Conservation (phyloP, 305 asterid species). For the Solanum aculeatissimum region DNA sequence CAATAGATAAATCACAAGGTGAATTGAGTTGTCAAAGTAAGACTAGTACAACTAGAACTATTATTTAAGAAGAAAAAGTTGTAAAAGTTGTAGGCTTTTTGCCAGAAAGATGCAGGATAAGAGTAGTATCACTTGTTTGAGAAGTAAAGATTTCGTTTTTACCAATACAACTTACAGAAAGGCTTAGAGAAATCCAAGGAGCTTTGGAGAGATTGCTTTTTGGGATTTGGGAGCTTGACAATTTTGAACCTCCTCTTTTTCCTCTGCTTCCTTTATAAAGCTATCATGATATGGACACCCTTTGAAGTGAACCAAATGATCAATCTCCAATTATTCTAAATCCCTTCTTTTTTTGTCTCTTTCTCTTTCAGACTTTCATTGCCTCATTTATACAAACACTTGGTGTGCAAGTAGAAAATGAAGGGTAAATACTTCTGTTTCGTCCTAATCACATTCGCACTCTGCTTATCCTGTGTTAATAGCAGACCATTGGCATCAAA, state of each 20-base stretch:
- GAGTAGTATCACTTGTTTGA: conserved; percentile 46
- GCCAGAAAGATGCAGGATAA: conserved; percentile 1
- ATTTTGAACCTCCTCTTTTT: not conserved
- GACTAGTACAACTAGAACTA: not conserved
- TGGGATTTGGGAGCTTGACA: conserved; percentile 21
- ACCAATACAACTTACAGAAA: not conserved
- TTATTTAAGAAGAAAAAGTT: not conserved
- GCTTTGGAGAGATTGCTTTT: conserved; percentile 7
- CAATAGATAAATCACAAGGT: not conserved
- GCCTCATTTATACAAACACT: not conserved
- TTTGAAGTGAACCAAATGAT: not conserved
- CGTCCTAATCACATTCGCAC: conserved; percentile 14
- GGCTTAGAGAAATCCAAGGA: conserved; percentile 15
- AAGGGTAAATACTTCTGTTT: conserved; percentile 17
- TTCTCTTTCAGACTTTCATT: not conserved
- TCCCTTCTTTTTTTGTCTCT: not conserved
- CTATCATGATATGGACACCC: not conserved
- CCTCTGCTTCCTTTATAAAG: not conserved
- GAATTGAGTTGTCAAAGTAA: conserved; percentile 20
- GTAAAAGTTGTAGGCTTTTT: conserved; percentile 4
- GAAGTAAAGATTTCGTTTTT: conserved; percentile 31
- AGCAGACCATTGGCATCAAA: conserved; percentile 26
- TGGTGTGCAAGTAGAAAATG: conserved; percentile 11
- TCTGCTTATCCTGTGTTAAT: conserved; percentile 22
- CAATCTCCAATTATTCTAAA: not conserved